Evolutionary conservation across 1,284 basidiomycete genomes (phyloP).

Genomic region (Ceratorhiza oryzae-sativae): DNA sequence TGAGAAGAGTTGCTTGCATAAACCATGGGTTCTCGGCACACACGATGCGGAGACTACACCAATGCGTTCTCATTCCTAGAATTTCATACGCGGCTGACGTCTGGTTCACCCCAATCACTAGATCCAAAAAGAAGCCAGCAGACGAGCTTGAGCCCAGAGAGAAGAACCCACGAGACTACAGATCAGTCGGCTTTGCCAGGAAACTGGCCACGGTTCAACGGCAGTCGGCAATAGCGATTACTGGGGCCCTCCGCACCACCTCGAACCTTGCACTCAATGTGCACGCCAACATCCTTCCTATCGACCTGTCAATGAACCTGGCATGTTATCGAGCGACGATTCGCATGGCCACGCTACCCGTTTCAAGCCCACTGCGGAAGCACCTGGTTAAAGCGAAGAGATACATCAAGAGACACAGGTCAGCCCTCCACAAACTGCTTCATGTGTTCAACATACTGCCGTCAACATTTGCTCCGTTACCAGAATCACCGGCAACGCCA

Average conservation of each 20-base stretch:
- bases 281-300: conserved; percentile 31
- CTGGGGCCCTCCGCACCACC: conserved; percentile 40
- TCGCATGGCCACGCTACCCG: conserved; percentile 31
- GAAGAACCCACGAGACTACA: background rate
- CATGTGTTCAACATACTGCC: conserved; percentile 10
- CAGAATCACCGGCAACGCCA: conserved; percentile 2
- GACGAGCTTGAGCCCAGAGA: background rate
- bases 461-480: background rate
- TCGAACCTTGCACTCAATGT: conserved; percentile 20
- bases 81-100: conserved; percentile 38
- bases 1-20: conserved; percentile 28
- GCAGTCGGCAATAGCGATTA: conserved; percentile 19
- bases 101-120: conserved; percentile 25
- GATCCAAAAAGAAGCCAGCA: background rate
- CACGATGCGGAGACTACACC: conserved; percentile 30
- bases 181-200: background rate
- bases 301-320: conserved; percentile 12
- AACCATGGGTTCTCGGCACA: conserved; percentile 38
- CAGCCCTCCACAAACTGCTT: background rate
- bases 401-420: conserved; percentile 12
- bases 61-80: conserved; percentile 27
- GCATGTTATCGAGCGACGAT: conserved; percentile 2
- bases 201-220: conserved; percentile 35
- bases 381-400: background rate
- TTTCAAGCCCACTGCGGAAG: conserved; percentile 23